A percentile compares a stretch with the other conserved stretches of the same genome.
These are phyloP conservation scores for Hanseniaspora thailandica DNA, from an alignment of 805 yeast species.

Conservation along the genomic window DNA sequence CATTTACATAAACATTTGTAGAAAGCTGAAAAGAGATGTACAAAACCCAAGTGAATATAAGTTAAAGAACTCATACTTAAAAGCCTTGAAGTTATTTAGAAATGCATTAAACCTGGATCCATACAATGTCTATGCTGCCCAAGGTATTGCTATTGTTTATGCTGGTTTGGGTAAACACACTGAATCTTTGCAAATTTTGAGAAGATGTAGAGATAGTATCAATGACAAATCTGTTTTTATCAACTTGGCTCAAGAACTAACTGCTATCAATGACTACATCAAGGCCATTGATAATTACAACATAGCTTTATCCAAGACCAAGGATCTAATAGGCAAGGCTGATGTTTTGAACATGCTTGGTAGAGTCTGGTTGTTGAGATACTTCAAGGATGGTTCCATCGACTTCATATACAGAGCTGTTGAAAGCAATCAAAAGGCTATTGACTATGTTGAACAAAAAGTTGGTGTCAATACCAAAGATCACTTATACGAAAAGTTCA, in stretches of 20 bases:
- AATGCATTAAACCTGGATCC: constrained; percentile 80
- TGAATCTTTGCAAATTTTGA: constrained; percentile 71
- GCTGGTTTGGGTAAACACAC: constrained; percentile 70
- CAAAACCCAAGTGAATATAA: constrained; percentile 38
- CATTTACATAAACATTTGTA: constrained; percentile 68
- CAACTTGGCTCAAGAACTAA: constrained; percentile 76
- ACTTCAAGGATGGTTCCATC: constrained; percentile 50
- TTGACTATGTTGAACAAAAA: constrained; percentile 21
- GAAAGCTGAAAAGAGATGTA: constrained; percentile 46
- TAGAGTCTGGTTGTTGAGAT: constrained; percentile 79
- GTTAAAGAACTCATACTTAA: constrained; percentile 59
- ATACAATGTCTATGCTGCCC: constrained; percentile 87
- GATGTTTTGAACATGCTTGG: constrained; percentile 64
- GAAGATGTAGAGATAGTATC: constrained; percentile 80
- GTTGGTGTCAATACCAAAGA: constrained; percentile 18
- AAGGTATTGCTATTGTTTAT: constrained; percentile 86
- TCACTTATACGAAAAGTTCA: constrained; percentile 28
- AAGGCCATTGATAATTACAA: constrained; percentile 86
- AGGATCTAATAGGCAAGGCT: constrained; percentile 49
- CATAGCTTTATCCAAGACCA: constrained; percentile 56
- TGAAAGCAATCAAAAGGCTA: constrained; percentile 50
- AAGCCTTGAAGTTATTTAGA: constrained; percentile 86
- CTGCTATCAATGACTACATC: constrained; percentile 68
- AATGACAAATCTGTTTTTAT: constrained; percentile 72
- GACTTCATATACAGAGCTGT: constrained; percentile 51